Evolutionary conservation across 495 filamentous ascomycete species (phyloP), one percentile per base, ranked within the genome.

Genomic region (Hamigera avellanea): DNA sequence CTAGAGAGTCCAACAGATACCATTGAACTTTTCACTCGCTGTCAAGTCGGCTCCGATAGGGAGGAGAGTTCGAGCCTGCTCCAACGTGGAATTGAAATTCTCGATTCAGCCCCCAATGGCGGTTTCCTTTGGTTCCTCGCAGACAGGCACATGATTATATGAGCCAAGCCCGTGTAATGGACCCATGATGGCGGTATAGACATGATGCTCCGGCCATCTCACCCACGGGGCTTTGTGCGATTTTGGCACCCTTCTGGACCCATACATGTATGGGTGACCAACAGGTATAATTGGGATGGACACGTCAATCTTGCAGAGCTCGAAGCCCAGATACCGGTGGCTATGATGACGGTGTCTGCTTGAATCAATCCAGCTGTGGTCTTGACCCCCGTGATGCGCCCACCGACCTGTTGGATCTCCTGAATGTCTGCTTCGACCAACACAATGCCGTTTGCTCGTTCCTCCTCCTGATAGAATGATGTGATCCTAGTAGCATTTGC

Each of bases 201-300:
- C 54, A n/a, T 54, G 57, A 33, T 61, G 42, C 13, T 61, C 54
- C 17, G 52, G 53, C 48, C 49, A 61, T 21, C 57, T 45, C 12
- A 61, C 47, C 29, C 44, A 61, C 17, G 57, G 57, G 0, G 36
- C 38, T 25, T 41, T 46, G 23, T 37, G 37, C 6, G 34, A 1
- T 12, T 42, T 46, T 9, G 41, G 43, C 21, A 43, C 38, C 13
- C 44, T 42, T 13, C 49, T 37, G 2, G 37, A 26, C 19, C 48
- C 52, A 19, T 53, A 58, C 28, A 57, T 58, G 36, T 59, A 61
- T 1, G 57, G 57, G 31, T 61, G 57, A 19, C 50, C 54, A 10
- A 61, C 57, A 0, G 57, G 54, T 5, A 61, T 40, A 12, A 61
- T 45, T 2, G 57, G 54, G 9, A 61, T 38, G 3, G 57, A 54